Evolutionary conservation across 495 filamentous ascomycete species (phyloP).

Genomic region (Penicillium lagena): DNA sequence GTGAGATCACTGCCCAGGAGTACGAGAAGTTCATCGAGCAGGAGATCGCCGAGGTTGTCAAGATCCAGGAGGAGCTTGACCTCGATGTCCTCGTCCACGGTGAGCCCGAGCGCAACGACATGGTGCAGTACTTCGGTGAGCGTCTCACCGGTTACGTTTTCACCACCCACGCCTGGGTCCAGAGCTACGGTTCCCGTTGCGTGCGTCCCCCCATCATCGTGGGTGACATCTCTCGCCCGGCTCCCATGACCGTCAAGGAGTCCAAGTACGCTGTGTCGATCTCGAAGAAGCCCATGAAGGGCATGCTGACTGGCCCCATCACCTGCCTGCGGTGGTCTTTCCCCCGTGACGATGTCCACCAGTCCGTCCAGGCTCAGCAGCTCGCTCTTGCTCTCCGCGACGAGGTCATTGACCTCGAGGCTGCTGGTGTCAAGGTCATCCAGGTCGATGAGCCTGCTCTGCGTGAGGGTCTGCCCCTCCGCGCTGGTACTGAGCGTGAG

Average conservation of each 20-base stretch:
- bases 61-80: slow-evolving; percentile 95
- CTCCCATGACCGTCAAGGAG: slow-evolving; percentile 99
- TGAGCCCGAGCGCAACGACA: slow-evolving; percentile 99
- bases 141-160: slow-evolving; percentile 94
- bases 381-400: slow-evolving; percentile 96
- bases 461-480: slow-evolving; percentile 97
- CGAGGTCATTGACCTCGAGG: slow-evolving; percentile 95
- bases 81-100: slow-evolving; percentile 97
- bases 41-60: slow-evolving; percentile 88
- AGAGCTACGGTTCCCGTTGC: slow-evolving; percentile 96
- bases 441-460: slow-evolving; percentile 99
- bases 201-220: slow-evolving; percentile 97
- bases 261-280: slow-evolving; percentile 95
- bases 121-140: slow-evolving; percentile 99
- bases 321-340: slow-evolving; percentile 99
- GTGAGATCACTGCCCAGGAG: slow-evolving; percentile 81
- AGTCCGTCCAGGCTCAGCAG: slow-evolving; percentile 97
- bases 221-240: slow-evolving; percentile 92
- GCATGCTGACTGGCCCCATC: slow-evolving; percentile 98
- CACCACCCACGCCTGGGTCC: slow-evolving; percentile 98
- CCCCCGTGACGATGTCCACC: slow-evolving; percentile 98
- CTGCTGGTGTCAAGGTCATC: slow-evolving; percentile 92
- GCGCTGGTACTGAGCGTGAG: slow-evolving; percentile 83
- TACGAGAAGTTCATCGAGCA: slow-evolving; percentile 98
- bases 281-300: slow-evolving; percentile 99